Conservation (phyloP, 1,284 basidiomycete genomes). For the Polyporus tsugae region DNA sequence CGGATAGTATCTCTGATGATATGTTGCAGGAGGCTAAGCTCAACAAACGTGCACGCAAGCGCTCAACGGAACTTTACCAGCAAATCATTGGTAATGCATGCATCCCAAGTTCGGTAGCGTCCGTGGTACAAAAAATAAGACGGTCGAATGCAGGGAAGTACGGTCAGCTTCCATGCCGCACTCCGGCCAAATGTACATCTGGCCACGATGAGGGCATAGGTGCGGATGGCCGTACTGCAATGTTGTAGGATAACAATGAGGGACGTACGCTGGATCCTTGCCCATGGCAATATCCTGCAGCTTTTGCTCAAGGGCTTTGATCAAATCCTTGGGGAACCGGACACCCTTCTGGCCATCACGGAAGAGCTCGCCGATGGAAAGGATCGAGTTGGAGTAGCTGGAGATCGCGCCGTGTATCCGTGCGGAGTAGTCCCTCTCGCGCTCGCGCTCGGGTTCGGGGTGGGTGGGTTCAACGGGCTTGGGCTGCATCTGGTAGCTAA, state of each 20-base stretch:
- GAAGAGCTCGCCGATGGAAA: conserved; percentile 86
- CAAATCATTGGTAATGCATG: not conserved
- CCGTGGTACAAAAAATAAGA: not conserved
- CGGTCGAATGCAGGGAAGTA: not conserved
- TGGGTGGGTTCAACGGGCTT: conserved; percentile 53
- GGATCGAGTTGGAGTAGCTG: conserved; percentile 74
- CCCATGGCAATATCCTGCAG: conserved; percentile 93
- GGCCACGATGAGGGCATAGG: not conserved
- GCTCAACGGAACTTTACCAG: not conserved
- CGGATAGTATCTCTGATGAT: not conserved
- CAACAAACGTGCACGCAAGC: not conserved
- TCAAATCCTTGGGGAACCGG: conserved; percentile 91
- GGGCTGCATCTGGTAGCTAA: conserved; percentile 74
- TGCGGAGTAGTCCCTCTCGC: conserved; percentile 69
- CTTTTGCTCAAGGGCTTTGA: conserved; percentile 88
- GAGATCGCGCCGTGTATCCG: conserved; percentile 76
- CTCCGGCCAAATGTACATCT: not conserved
- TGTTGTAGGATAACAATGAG: not conserved
- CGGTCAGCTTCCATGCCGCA: not conserved
- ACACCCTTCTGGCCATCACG: conserved; percentile 82
- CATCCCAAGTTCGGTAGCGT: not conserved
- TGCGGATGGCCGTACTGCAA: too few relatives aligned
- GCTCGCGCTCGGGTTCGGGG: conserved; percentile 59
- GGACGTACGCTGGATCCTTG: conserved; percentile 81
- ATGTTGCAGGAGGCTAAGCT: not conserved